phyloP scores from a whole-genome alignment of 129 eudicot genomes.

The Chrysanthemum seticuspe region DNA sequence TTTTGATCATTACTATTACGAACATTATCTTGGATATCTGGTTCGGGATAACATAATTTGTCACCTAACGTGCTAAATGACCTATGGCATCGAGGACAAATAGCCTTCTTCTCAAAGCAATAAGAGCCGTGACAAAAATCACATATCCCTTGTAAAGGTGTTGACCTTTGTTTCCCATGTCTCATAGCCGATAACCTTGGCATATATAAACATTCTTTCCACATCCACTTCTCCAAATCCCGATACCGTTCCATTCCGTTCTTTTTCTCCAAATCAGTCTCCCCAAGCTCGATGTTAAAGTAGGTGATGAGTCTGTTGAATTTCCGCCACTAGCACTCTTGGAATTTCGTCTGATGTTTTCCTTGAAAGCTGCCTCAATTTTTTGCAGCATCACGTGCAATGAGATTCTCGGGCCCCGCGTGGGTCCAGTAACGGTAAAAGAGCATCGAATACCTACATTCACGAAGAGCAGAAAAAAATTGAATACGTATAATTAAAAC shows the following conservation, averaged over 20 bases:
- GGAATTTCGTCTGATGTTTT: not conserved
- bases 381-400: not conserved
- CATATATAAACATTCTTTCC: slow-evolving; percentile 25
- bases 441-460: too few species aligned
- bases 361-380: not conserved
- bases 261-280: not conserved
- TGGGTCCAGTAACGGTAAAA: too few species aligned
- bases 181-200: slow-evolving; percentile 46
- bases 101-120: slow-evolving; percentile 40
- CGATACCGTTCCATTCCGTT: too few species aligned
- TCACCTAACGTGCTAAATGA: slow-evolving; percentile 25
- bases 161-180: slow-evolving; percentile 55
- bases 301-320: not conserved
- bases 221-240: too few species aligned
- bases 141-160: slow-evolving; percentile 58
- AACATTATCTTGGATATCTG: slow-evolving; percentile 22
- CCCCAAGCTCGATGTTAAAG: too few species aligned
- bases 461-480: too few species aligned
- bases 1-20: slow-evolving; percentile 1
- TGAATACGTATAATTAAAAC: too few species aligned
- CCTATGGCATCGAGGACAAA: slow-evolving; percentile 61
- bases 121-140: slow-evolving; percentile 52
- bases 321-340: too few species aligned
- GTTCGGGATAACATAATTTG: slow-evolving; percentile 37
- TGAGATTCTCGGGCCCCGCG: too few species aligned